Percentiles rank a stretch among this genome's conserved stretches.
Conservation (phyloP, 2,329 filamentous ascomycete genomes). For the Stemphylium vesicarium region DNA sequence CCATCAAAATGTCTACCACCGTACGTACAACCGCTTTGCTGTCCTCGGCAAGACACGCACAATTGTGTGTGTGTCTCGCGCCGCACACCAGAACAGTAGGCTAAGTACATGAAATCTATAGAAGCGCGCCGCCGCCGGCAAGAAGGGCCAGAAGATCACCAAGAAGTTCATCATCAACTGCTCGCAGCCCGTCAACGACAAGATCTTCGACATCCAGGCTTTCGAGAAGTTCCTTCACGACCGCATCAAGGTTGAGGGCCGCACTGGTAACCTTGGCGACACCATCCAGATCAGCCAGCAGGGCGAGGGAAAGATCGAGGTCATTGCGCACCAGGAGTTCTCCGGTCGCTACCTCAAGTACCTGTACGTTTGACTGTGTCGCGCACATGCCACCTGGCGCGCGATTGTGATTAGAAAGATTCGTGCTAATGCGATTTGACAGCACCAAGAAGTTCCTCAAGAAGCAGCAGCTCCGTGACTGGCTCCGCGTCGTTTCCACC, state of each 20-base stretch:
- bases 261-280: constrained; percentile 97
- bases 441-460: constrained; percentile 99
- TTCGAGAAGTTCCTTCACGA: constrained; percentile 99
- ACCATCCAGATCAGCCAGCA: constrained; percentile 86
- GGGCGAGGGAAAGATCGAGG: constrained; percentile 97
- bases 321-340: constrained; percentile 96
- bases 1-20: constrained; percentile 78
- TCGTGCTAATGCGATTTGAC: constrained; percentile 18
- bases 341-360: constrained; percentile 99
- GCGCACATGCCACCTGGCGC: background rate
- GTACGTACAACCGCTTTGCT: constrained; percentile 99
- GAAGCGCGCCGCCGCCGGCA: constrained; percentile 56
- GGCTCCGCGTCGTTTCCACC: constrained; percentile 98
- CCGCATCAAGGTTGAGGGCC: constrained; percentile 99
- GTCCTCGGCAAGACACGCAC: constrained; percentile 62
- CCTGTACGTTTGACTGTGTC: constrained; percentile 69
- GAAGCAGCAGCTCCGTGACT: constrained; percentile 99
- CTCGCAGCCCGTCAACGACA: constrained; percentile 96
- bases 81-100: constrained; percentile 78
- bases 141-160: constrained; percentile 73
- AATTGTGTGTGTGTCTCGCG: constrained; percentile 2
- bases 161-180: constrained; percentile 99
- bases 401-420: background rate
- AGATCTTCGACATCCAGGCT: constrained; percentile 99
- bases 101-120: constrained; percentile 72